Evolutionary conservation across 2,329 filamentous ascomycete genomes (phyloP).

Genomic region (Aspergillus persii): DNA sequence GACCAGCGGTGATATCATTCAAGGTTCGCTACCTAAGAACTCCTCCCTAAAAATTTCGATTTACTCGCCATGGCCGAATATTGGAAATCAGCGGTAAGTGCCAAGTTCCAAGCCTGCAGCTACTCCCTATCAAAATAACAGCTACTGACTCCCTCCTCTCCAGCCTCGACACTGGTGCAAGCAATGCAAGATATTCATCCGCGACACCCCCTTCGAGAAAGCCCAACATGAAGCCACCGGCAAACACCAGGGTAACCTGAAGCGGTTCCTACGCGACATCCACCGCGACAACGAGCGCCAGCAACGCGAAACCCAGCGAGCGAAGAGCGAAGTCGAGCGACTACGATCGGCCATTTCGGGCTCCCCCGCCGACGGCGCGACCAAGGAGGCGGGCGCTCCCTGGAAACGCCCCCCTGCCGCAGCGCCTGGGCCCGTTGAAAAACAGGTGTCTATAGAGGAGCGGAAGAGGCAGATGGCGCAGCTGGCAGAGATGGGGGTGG

Average conservation of each 20-base stretch:
- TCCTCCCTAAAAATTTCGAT: background rate
- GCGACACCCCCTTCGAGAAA: slow-evolving; percentile 87
- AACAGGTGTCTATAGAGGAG: slow-evolving; percentile 59
- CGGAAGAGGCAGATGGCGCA: slow-evolving; percentile 83
- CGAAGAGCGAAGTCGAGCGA: slow-evolving; percentile 79
- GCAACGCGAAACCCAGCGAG: slow-evolving; percentile 76
- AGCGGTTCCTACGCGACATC: slow-evolving; percentile 84
- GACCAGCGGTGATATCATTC: slow-evolving; percentile 7
- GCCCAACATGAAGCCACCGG: slow-evolving; percentile 84
- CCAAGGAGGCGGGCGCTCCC: slow-evolving; percentile 17
- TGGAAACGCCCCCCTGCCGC: slow-evolving; percentile 36
- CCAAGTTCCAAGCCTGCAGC: background rate
- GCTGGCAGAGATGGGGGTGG: slow-evolving; percentile 80
- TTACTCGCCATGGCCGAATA: slow-evolving; percentile 76
- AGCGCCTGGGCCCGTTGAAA: slow-evolving; percentile 23
- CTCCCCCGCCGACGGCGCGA: slow-evolving; percentile 23
- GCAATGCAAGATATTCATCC: slow-evolving; percentile 85
- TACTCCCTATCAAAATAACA: slow-evolving; percentile 17
- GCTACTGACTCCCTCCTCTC: background rate
- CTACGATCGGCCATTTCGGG: slow-evolving; percentile 72
- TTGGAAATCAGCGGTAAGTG: slow-evolving; percentile 84
- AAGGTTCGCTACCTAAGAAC: background rate
- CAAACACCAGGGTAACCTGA: slow-evolving; percentile 80
- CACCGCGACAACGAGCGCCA: slow-evolving; percentile 81
- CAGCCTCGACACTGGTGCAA: slow-evolving; percentile 96